Conservation (phyloP, 2,329 filamentous ascomycete species). For the Cercospora janseana region DNA sequence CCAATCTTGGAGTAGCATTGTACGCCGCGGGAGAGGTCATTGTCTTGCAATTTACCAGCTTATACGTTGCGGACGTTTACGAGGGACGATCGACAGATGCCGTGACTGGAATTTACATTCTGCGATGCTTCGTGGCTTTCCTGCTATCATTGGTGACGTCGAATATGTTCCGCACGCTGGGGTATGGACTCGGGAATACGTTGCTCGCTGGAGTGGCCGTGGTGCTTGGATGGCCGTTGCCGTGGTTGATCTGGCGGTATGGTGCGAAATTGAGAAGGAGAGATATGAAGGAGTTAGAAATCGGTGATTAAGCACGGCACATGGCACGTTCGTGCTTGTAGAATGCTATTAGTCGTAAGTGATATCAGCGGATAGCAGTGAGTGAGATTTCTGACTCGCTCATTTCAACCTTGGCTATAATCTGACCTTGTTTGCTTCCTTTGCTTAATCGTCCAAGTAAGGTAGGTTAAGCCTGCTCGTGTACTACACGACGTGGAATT, state of each 20-base stretch:
- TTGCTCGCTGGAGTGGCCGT: constrained; percentile 53
- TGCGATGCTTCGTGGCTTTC: constrained; percentile 56
- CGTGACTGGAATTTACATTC: constrained; percentile 62
- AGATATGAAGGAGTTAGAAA: too few relatives aligned
- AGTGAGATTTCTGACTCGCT: too few relatives aligned
- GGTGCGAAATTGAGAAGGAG: constrained; percentile 16
- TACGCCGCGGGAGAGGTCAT: constrained; percentile 54
- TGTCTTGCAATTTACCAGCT: constrained; percentile 55
- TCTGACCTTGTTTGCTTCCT: too few relatives aligned
- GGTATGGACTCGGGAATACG: constrained; percentile 60
- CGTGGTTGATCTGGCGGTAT: constrained; percentile 18
- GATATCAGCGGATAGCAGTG: too few relatives aligned
- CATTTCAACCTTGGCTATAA: too few relatives aligned
- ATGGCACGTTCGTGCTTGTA: too few relatives aligned
- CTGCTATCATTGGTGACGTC: not conserved
- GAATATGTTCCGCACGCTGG: constrained; percentile 39
- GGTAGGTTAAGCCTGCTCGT: too few relatives aligned
- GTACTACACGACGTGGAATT: too few relatives aligned
- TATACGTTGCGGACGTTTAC: constrained; percentile 65
- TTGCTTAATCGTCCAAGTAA: too few relatives aligned
- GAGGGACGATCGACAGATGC: constrained; percentile 60
- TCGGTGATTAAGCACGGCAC: too few relatives aligned
- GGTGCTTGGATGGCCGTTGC: constrained; percentile 23
- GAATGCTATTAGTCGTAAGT: too few relatives aligned
- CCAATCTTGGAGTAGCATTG: constrained; percentile 56